Evolutionary conservation across 2,329 filamentous ascomycete genomes (phyloP).

Genomic region (Fusarium chlamydosporum): DNA sequence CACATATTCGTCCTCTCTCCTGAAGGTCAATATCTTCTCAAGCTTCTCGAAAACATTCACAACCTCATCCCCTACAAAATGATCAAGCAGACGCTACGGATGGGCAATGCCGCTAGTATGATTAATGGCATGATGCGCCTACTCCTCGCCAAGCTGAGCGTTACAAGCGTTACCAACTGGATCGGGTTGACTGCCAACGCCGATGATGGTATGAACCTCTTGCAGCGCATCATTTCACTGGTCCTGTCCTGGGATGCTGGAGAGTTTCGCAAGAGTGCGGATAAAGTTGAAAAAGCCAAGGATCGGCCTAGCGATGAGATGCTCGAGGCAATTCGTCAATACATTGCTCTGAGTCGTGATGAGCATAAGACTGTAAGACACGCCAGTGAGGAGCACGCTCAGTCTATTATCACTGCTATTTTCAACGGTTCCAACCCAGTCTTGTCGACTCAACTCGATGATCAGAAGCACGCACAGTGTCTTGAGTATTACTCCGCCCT

Average conservation of each 20-base stretch:
- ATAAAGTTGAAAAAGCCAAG: constrained; percentile 74
- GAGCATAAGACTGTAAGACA: constrained; percentile 72
- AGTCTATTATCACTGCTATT: constrained; percentile 78
- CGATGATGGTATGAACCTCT: constrained; percentile 83
- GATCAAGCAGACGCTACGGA: constrained; percentile 78
- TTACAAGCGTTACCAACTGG: constrained; percentile 83
- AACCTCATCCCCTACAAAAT: constrained; percentile 79
- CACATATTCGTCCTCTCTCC: constrained; percentile 80
- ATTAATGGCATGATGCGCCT: constrained; percentile 80
- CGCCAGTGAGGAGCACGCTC: constrained; percentile 63
- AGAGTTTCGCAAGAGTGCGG: constrained; percentile 75
- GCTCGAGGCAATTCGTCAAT: constrained; percentile 71
- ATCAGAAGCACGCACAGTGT: constrained; percentile 73
- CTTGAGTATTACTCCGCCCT: constrained; percentile 78
- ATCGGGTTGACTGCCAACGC: constrained; percentile 78
- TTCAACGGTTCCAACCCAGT: constrained; percentile 67
- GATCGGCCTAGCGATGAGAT: constrained; percentile 71
- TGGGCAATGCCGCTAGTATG: constrained; percentile 87
- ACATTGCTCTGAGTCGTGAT: constrained; percentile 66
- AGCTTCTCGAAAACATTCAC: constrained; percentile 78
- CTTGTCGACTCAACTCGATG: constrained; percentile 64
- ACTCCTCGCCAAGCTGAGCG: constrained; percentile 81
- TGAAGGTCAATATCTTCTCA: constrained; percentile 80
- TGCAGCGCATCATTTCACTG: constrained; percentile 82
- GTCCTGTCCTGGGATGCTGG: constrained; percentile 79